phyloP scores from a whole-genome alignment of 495 filamentous ascomycete genomes.

The Podospora comata region DNA sequence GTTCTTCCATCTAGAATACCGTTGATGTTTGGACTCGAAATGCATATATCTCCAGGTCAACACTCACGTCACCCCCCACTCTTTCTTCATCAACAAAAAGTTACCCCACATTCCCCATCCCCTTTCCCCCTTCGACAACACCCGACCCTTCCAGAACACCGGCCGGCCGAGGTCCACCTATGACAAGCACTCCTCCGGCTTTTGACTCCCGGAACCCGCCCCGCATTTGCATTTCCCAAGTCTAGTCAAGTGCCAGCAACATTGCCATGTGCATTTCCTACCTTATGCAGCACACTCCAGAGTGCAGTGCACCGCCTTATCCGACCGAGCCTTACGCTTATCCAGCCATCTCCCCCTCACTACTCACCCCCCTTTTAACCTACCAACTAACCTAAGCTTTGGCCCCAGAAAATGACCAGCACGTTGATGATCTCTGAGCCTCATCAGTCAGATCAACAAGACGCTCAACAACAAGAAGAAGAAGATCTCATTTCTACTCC shows the following conservation, averaged over 20 bases:
- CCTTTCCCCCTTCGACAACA: background rate
- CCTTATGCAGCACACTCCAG: background rate
- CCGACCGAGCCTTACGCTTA: background rate
- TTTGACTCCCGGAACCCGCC: slow-evolving; percentile 3
- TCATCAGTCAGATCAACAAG: background rate
- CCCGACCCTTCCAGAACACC: background rate
- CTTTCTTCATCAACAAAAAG: background rate
- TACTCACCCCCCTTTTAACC: background rate
- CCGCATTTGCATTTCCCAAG: background rate
- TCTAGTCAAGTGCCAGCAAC: background rate
- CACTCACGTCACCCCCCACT: background rate
- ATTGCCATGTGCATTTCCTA: background rate
- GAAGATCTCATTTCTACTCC: too few species aligned
- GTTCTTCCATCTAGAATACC: too few species aligned
- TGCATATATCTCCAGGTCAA: background rate
- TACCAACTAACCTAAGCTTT: background rate
- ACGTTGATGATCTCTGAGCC: background rate
- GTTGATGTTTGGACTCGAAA: too few species aligned
- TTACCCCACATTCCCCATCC: background rate
- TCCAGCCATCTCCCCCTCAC: background rate
- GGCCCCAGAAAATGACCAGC: background rate
- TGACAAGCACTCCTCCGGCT: background rate
- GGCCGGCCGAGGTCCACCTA: slow-evolving; percentile 3
- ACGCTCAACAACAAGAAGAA: background rate
- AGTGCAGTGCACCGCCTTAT: background rate